These are phyloP conservation scores for Lactarius indigo DNA, from an alignment of 768 basidiomycete genomes.

Conservation along the genomic window DNA sequence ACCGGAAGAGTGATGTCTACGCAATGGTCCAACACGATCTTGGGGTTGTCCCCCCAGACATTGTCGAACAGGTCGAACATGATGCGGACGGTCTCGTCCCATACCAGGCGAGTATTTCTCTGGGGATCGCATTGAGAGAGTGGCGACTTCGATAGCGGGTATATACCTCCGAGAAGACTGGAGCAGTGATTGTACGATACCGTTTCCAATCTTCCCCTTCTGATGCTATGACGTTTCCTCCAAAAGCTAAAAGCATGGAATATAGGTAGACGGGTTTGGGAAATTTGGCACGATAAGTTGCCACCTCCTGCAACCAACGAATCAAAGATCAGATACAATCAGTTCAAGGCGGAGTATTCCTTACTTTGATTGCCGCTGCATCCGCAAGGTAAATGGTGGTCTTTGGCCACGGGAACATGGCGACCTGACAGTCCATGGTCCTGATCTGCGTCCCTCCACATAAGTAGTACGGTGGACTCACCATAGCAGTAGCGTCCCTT, in stretches of 20 bases:
- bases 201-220: slow-evolving; percentile 66
- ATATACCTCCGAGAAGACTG: slow-evolving; percentile 60
- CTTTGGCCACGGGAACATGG: slow-evolving; percentile 6
- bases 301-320: slow-evolving; percentile 44
- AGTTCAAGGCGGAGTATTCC: not conserved
- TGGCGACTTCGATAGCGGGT: not conserved
- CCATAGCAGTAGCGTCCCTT: slow-evolving; percentile 9
- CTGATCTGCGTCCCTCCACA: too few species aligned
- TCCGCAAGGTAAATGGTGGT: slow-evolving; percentile 15
- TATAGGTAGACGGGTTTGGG: slow-evolving; percentile 55
- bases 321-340: not conserved
- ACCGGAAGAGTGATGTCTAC: slow-evolving; percentile 55
- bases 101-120: slow-evolving; percentile 39
- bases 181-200: slow-evolving; percentile 57
- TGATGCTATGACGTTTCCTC: slow-evolving; percentile 59
- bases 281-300: slow-evolving; percentile 47
- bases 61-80: slow-evolving; percentile 35
- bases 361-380: slow-evolving; percentile 18
- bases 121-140: slow-evolving; percentile 6
- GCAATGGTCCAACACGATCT: slow-evolving; percentile 44
- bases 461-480: too few species aligned
- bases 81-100: slow-evolving; percentile 36
- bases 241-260: slow-evolving; percentile 45
- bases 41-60: slow-evolving; percentile 44
- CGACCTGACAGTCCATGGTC: not conserved